Percentiles rank a stretch among this genome's conserved stretches.
Evolutionary conservation across 2,329 filamentous ascomycete species (phyloP).

Genomic region (Sordariomycetes sp.): DNA sequence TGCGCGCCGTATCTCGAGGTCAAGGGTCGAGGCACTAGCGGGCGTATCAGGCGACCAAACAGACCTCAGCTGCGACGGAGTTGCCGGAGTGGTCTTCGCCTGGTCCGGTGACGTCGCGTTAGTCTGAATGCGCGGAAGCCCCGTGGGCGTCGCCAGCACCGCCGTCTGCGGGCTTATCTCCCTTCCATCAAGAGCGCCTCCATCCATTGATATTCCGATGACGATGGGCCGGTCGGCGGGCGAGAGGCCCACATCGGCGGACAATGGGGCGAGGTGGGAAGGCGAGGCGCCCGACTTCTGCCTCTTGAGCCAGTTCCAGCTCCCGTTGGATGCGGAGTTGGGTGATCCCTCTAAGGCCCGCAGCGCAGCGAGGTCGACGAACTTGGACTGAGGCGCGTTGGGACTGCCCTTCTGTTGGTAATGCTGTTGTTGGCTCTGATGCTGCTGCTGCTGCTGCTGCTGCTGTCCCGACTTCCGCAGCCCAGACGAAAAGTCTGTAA

Average conservation of each 20-base stretch:
- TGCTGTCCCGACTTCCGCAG: slow-evolving; percentile 16
- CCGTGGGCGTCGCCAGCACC: slow-evolving; percentile 23
- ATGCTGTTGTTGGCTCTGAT: slow-evolving; percentile 7
- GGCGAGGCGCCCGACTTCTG: slow-evolving; percentile 18
- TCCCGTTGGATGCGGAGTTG: slow-evolving; percentile 38
- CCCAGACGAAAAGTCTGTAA: slow-evolving; percentile 50
- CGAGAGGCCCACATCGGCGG: slow-evolving; percentile 37
- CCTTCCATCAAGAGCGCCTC: slow-evolving; percentile 19
- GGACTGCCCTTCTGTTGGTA: slow-evolving; percentile 6
- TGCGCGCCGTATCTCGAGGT: slow-evolving; percentile 16
- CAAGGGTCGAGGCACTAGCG: slow-evolving; percentile 27
- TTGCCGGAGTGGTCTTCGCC: slow-evolving; percentile 7
- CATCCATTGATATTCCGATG: slow-evolving; percentile 56
- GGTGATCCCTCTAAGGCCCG: slow-evolving; percentile 44
- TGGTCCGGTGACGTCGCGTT: not conserved
- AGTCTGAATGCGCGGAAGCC: slow-evolving; percentile 10
- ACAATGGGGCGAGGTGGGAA: slow-evolving; percentile 13
- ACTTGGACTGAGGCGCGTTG: slow-evolving; percentile 24
- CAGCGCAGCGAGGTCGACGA: slow-evolving; percentile 45
- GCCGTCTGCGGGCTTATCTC: slow-evolving; percentile 36
- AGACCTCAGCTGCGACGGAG: slow-evolving; percentile 27
- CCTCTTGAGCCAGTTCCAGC: slow-evolving; percentile 41
- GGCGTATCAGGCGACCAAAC: slow-evolving; percentile 52
- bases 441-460: slow-evolving; percentile 6
- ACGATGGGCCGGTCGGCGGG: slow-evolving; percentile 59